Evolutionary conservation across 805 yeast genomes (phyloP), one percentile per base, ranked within the genome.

Genomic region (Monosporozyma aerobia): DNA sequence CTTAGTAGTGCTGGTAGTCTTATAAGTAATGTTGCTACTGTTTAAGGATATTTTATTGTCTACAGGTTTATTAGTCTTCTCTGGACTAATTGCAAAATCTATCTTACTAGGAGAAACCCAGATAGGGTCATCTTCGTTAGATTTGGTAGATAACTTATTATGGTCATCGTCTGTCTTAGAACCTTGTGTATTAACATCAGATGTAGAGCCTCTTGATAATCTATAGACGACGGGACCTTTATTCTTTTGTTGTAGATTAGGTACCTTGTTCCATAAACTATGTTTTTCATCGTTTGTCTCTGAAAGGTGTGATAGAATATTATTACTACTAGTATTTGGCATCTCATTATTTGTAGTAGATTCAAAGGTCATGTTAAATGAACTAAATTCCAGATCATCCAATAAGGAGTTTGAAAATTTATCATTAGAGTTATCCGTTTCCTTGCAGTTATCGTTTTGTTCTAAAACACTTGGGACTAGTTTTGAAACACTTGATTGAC

Each of bases 61-160:
- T 14, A 13, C 22, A 3, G 11, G 11, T 14, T 23, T 10, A 16
- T 13, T 16, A 5, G 11, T 11, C 39, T 51, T 51, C 11, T 41
- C 49, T 9, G 54, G 51, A 22, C 51, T 47, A 14, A n/a, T 14
- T 27, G 55, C 58, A 14, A 57, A 19, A 45, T 62, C 63, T 45
- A 67, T 48, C 51, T 67, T 66, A 47, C 65, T 63, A 5, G 71
- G 71, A 0, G 71, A 67, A 10, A 65, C 57, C 71, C 71, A 67
- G 23, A 67, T 60, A 4, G 69, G 67, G 33, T 65, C 70, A 22
- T 64, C 65, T 1, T 57, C 63, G 11, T 47, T 51, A 9, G 39
- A 48, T 41, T 35, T 48, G 8, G 27, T 45, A 7, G 16, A n/a
- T 25, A 33, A 39, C 13, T 39, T 16, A 19, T 23, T 25, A 9